phyloP scores from a whole-genome alignment of 495 filamentous ascomycete genomes.

The Cercophora sp. region DNA sequence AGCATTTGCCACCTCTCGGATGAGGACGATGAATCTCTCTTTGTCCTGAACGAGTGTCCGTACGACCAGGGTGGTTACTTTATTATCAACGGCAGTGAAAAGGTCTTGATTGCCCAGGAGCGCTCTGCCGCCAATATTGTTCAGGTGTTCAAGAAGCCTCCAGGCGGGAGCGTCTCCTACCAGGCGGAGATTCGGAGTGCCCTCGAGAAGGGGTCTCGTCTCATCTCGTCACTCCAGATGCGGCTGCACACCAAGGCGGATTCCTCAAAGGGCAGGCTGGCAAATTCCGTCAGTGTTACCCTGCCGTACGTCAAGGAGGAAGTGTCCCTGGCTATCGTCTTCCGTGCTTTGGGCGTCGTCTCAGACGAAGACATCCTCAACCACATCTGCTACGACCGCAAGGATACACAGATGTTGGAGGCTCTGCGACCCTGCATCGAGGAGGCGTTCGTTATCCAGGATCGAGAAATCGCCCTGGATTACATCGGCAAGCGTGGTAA shows the following conservation, averaged over 20 bases:
- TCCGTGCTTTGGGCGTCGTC: conserved; percentile 91
- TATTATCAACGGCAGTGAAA: conserved; percentile 99
- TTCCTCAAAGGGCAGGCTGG: conserved; percentile 68
- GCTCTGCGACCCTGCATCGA: conserved; percentile 95
- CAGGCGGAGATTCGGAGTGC: conserved; percentile 95
- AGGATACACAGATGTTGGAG: conserved; percentile 94
- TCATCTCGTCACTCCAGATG: conserved; percentile 85
- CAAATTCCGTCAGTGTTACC: conserved; percentile 81
- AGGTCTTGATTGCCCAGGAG: conserved; percentile 97
- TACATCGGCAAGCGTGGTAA: conserved; percentile 88
- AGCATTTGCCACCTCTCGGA: conserved; percentile 85
- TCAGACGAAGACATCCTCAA: conserved; percentile 98
- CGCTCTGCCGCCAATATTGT: conserved; percentile 96
- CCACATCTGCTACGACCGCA: conserved; percentile 92
- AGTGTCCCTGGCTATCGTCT: conserved; percentile 89
- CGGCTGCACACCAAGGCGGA: conserved; percentile 85
- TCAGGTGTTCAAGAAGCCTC: conserved; percentile 95
- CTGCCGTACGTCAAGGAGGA: conserved; percentile 92
- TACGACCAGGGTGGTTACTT: conserved; percentile 99
- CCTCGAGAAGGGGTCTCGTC: conserved; percentile 88
- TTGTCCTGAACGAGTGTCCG: conserved; percentile 87
- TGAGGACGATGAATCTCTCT: conserved; percentile 74
- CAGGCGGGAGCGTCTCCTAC: conserved; percentile 80
- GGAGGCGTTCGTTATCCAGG: conserved; percentile 92
- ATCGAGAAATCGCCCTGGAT: conserved; percentile 90